A percentile compares a stretch with the other conserved stretches of the same genome.
Evolutionary conservation across 2,329 filamentous ascomycete genomes (phyloP).

Genomic region (Fusarium brevicatenulatum): DNA sequence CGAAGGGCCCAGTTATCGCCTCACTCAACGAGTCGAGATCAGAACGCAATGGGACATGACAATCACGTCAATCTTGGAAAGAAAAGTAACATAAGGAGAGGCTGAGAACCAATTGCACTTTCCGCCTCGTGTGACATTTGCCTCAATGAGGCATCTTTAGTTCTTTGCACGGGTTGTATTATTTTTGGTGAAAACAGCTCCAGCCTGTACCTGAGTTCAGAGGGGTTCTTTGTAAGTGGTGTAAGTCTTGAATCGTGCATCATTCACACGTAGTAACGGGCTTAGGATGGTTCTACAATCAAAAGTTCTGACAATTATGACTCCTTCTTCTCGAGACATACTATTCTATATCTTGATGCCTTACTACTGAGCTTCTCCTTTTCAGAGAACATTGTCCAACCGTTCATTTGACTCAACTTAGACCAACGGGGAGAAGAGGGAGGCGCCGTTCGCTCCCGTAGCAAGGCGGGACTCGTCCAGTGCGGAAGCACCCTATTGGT

Average conservation of each 20-base stretch:
- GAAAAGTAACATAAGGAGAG: neutral
- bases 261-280: neutral
- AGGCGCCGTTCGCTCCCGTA: constrained; percentile 33
- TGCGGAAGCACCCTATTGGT: constrained; percentile 40
- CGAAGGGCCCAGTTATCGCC: constrained; percentile 26
- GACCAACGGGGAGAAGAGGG: constrained; percentile 10
- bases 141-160: neutral
- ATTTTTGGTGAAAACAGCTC: constrained; percentile 1
- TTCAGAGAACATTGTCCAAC: neutral
- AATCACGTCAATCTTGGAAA: constrained; percentile 23
- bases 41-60: neutral
- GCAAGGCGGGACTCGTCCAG: neutral
- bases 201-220: neutral
- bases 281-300: neutral
- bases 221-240: neutral
- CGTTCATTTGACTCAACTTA: constrained; percentile 15
- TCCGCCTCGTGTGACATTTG: constrained; percentile 1
- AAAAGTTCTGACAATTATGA: neutral
- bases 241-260: neutral
- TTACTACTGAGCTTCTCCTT: neutral
- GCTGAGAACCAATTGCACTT: constrained; percentile 12
- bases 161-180: neutral
- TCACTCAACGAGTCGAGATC: constrained; percentile 28
- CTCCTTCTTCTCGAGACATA: neutral
- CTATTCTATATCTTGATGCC: neutral